Conservation (phyloP, 257 asterid genomes). For the Przewalskia tangutica region DNA sequence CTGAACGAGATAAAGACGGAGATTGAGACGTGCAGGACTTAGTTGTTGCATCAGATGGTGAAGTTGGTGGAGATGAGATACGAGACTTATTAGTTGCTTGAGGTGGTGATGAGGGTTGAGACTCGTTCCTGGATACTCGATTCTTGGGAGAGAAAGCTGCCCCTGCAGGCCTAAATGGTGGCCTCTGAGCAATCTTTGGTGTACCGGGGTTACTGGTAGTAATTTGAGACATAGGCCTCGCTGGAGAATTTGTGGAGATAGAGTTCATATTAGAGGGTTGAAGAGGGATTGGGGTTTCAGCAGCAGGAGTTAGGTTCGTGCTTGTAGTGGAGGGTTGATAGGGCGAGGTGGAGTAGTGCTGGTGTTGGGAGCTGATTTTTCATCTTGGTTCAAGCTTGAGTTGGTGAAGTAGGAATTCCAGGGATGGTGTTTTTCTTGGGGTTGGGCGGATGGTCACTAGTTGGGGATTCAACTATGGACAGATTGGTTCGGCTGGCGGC, state of each 20-base stretch:
- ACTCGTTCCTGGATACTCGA: conserved; percentile 13
- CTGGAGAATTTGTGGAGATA: not conserved
- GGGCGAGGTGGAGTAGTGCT: not conserved
- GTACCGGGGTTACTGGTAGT: not conserved
- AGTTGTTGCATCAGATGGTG: not conserved
- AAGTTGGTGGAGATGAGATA: not conserved
- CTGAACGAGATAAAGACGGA: conserved; percentile 26
- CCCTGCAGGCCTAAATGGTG: conserved; percentile 20
- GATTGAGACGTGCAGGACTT: conserved; percentile 18
- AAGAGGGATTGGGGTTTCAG: not conserved
- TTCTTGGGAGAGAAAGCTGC: conserved; percentile 9
- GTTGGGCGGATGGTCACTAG: not conserved
- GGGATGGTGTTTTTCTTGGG: not conserved
- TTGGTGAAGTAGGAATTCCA: not conserved
- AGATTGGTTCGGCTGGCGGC: not conserved
- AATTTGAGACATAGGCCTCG: not conserved
- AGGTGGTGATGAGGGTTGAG: not conserved
- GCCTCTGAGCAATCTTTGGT: conserved; percentile 10
- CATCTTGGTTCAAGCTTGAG: not conserved
- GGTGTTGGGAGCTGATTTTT: not conserved
- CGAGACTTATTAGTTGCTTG: not conserved
- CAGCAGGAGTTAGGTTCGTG: not conserved
- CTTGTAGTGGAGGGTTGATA: not conserved
- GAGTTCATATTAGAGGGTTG: not conserved
- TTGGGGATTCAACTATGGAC: not conserved